Evolutionary conservation across 805 yeast genomes (phyloP), one percentile per base, ranked within the genome.

Genomic region (Kurtzmaniella cleridarum): DNA sequence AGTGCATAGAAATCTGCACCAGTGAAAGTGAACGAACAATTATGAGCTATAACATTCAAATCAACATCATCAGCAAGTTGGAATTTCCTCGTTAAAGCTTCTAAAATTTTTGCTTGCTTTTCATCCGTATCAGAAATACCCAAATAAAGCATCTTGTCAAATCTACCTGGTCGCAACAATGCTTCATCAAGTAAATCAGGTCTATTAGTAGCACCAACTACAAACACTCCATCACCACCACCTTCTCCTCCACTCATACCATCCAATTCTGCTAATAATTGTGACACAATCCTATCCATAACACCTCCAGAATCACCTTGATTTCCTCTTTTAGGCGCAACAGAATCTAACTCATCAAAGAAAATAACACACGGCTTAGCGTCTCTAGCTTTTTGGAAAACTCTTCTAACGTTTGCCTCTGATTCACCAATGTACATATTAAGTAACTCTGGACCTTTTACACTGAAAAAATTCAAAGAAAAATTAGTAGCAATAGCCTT

Each of bases 241-340:
- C 75, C 72, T 42, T 75, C 80, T 5, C 84, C 84, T 8, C 82
- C 82, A 52, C 95, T 82, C 97, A 91, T 91, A 18, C 98, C 98
- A 57, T 93, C 98, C 32, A 93, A 69, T 59, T 93, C 98, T 0
- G 98, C 96, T 38, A 93, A 69, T 30, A 93, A 66, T 59, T 93
- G 98, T 0, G 97, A 90, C 0, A 93, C 98, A 47, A 93, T 93
- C 60, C 98, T 76, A 57, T 93, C 98, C 98, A 93, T 93, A 2
- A 93, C 98, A 49, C 98, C 98, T 13, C 98, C 98, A 2, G 97
- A 89, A 60, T 93, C 98, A 17, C 98, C 98, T 55, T 93, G 97
- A 57, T 91, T 90, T 23, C 98, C 98, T 68, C 98, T 80, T 59
- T 93, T 91, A 2, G 98, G 98, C 0, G 98, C 98, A 1, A 93